Conservation (phyloP, 2,329 filamentous ascomycete genomes). For the Penicillium expansum region DNA sequence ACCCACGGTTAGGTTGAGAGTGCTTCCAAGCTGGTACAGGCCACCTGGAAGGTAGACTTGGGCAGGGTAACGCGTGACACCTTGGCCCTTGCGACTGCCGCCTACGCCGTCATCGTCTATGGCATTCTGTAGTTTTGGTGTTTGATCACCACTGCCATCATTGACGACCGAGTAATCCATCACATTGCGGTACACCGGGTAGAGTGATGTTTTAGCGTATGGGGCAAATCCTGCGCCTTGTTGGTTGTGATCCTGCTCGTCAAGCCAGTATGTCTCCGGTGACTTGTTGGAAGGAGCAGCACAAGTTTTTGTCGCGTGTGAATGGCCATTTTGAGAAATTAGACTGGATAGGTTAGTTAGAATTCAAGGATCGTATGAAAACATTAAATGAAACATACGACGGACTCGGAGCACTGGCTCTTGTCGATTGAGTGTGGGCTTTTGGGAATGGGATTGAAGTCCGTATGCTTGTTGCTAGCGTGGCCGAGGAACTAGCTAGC, state of each 20-base stretch:
- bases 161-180: slow-evolving; percentile 26
- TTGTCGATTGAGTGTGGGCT: background rate
- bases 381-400: background rate
- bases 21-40: slow-evolving; percentile 25
- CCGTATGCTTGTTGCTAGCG: background rate
- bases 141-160: slow-evolving; percentile 28
- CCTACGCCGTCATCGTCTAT: slow-evolving; percentile 30
- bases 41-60: slow-evolving; percentile 32
- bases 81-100: slow-evolving; percentile 26
- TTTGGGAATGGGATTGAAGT: background rate
- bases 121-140: slow-evolving; percentile 24
- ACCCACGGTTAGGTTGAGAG: slow-evolving; percentile 29
- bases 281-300: slow-evolving; percentile 5
- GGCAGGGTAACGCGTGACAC: slow-evolving; percentile 27
- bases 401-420: background rate
- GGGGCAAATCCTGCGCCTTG: slow-evolving; percentile 26
- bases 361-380: background rate
- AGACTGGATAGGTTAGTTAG: background rate
- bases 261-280: slow-evolving; percentile 23
- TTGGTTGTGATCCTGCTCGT: slow-evolving; percentile 26
- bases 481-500: background rate
- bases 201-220: slow-evolving; percentile 12
- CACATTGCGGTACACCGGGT: slow-evolving; percentile 31
- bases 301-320: slow-evolving; percentile 17
- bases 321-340: background rate